These are phyloP conservation scores for Strigomonas culicis DNA, from an alignment of 208 protist species.

Conservation along the genomic window DNA sequence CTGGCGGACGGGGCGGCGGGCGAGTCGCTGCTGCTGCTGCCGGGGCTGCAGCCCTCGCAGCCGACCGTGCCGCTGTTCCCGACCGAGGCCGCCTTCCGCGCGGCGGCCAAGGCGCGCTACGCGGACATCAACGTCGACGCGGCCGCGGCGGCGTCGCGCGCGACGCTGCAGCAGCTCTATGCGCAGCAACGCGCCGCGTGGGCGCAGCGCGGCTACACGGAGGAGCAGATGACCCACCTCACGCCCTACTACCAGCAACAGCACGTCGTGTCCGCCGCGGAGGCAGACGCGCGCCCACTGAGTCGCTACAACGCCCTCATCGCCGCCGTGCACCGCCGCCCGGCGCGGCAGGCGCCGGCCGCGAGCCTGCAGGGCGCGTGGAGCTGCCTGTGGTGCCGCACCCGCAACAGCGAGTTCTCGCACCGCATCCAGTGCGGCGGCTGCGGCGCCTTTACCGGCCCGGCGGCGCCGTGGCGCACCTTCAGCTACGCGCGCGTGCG, in stretches of 20 bases:
- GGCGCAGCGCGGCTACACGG: no score
- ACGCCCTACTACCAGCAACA: background rate
- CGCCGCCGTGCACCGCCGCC: background rate
- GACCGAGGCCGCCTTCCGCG: constrained; percentile 8
- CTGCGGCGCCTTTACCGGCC: constrained; percentile 79
- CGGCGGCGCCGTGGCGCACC: constrained; percentile 59
- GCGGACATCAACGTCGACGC: background rate
- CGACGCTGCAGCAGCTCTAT: constrained; percentile 66
- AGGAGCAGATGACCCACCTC: background rate
- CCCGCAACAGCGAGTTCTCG: constrained; percentile 59
- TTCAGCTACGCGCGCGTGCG: constrained; percentile 75
- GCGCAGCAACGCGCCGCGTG: constrained; percentile 65
- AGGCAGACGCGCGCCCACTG: no score
- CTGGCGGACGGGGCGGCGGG: background rate
- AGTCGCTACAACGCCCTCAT: no score
- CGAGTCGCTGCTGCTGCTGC: background rate
- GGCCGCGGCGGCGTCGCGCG: constrained; percentile 38
- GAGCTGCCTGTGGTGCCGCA: constrained; percentile 83
- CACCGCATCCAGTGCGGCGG: constrained; percentile 64
- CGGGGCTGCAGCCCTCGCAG: constrained; percentile 4
- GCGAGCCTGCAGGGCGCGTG: constrained; percentile 32
- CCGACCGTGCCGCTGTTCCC: constrained; percentile 21
- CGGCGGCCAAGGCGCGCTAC: background rate
- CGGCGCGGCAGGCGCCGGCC: background rate
- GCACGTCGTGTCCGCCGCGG: no score